Evolutionary conservation across 2,329 filamentous ascomycete species (phyloP).

Genomic region (Hymenotorrendiella dingleyae): DNA sequence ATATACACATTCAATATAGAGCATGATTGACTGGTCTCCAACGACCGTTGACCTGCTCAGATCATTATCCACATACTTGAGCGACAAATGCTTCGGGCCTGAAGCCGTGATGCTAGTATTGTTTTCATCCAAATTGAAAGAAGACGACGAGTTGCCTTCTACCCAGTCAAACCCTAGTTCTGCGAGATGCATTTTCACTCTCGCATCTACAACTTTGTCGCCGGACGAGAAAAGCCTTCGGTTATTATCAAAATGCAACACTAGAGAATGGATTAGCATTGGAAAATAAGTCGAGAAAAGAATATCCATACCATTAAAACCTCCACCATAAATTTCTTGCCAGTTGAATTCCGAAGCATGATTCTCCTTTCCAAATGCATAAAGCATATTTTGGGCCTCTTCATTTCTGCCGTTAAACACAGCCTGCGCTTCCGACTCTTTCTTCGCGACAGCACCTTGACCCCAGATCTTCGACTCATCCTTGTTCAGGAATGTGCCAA

Average conservation of each 20-base stretch:
- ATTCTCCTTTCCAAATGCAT: conserved; percentile 82
- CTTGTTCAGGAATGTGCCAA: conserved; percentile 74
- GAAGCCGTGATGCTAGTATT: conserved; percentile 14
- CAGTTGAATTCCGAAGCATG: conserved; percentile 67
- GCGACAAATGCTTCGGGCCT: conserved; percentile 24
- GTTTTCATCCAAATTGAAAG: conserved; percentile 26
- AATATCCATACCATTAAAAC: conserved; percentile 55
- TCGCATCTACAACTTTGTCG: conserved; percentile 43
- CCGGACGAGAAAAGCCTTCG: conserved; percentile 41
- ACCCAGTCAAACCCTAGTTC: conserved; percentile 40
- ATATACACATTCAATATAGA: conserved; percentile 55
- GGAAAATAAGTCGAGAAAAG: background rate
- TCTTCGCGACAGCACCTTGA: conserved; percentile 75
- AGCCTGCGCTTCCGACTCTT: conserved; percentile 47
- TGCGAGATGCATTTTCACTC: conserved; percentile 45
- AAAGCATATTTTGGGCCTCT: conserved; percentile 63
- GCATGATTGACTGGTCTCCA: conserved; percentile 48
- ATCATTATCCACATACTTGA: conserved; percentile 54
- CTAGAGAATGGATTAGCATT: conserved; percentile 29
- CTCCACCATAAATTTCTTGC: conserved; percentile 67
- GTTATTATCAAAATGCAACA: conserved; percentile 54
- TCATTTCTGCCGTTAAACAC: conserved; percentile 65
- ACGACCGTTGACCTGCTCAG: conserved; percentile 39
- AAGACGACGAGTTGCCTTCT: conserved; percentile 22
- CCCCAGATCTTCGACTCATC: conserved; percentile 75